Evolutionary conservation across 345 rosid genomes (phyloP), one percentile per base, ranked within the genome.

Genomic region (Eucalyptus erythrocorys): DNA sequence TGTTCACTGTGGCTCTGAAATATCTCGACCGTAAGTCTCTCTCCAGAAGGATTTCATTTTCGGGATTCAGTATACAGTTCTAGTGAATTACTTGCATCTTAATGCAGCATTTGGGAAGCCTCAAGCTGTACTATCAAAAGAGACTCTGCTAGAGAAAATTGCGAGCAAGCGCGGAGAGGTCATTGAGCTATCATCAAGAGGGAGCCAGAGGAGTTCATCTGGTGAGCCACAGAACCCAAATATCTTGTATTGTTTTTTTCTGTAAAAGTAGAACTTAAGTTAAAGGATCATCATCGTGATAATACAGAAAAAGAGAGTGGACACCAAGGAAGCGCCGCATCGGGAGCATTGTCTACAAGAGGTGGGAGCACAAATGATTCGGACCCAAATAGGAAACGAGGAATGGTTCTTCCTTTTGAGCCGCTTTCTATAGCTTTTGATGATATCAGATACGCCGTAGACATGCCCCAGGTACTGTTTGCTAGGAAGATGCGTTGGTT

Each of bases 381-480:
- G 5, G 87, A 48, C 81, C 90, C 86, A 48, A 91, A 87, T 64
- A 89, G 89, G 86, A 94, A 90, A 90, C 90, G 92, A 8, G 97
- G 96, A 88, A 94, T 94, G 96, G 87, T 94, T 87, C 97, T 95
- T 86, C 97, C 96, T 50, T 95, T 95, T 87, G 93, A 93, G 80
- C 94, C 96, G 16, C 94, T 92, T 59, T 94, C 94, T 8, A 92
- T 95, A 12, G 90, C 93, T 76, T 95, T 95, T 32, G 94, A 93
- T 76, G 94, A 95, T 8, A 92, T 95, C 90, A 91, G 91, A 93
- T 94, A 94, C 82, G 91, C 96, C 13, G 90, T 95, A 27, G 95
- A 94, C 91, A 94, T 95, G 96, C 87, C 87, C 17, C 87, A 48
- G 55, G 86, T 85, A 47, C 86, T 47, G 50, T 45, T 85, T 48